Percentiles rank a stretch among this genome's conserved stretches.
These are phyloP conservation scores for Adansonia rubrostipa DNA, from an alignment of 441 rosid species.

Conservation along the genomic window DNA sequence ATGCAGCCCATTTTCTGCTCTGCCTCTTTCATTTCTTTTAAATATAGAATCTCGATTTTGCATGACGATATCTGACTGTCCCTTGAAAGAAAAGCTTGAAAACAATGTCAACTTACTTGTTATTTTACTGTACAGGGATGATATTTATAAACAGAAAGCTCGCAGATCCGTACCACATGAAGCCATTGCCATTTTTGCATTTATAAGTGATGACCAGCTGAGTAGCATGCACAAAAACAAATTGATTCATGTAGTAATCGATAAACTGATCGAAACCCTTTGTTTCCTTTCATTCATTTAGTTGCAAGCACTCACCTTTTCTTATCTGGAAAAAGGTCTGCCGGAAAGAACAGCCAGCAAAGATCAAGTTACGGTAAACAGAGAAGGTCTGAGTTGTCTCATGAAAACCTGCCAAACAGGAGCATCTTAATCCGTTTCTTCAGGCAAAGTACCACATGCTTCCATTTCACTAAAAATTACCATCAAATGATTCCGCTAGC, in stretches of 20 bases:
- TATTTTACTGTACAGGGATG: conserved; percentile 11
- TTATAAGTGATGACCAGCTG: background rate
- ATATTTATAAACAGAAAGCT: background rate
- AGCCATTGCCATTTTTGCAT: conserved; percentile 10
- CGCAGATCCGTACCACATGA: background rate
- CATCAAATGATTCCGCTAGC: too few species aligned
- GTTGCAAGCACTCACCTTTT: background rate
- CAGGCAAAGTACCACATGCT: too few species aligned
- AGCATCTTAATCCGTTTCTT: too few species aligned
- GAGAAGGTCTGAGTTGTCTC: background rate
- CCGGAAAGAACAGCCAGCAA: conserved; percentile 5
- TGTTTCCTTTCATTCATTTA: background rate
- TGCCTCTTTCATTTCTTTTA: conserved; percentile 3
- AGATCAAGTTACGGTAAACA: conserved; percentile 7
- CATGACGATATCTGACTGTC: conserved; percentile 3
- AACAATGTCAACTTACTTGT: background rate
- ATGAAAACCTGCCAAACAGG: conserved; percentile 10
- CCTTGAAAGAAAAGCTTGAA: background rate
- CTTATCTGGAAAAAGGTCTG: background rate
- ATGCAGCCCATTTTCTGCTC: background rate
- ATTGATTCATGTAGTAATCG: conserved; percentile 3
- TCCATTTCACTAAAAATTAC: too few species aligned
- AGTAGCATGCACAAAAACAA: background rate
- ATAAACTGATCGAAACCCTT: background rate
- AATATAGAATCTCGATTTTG: background rate